Conservation (phyloP, 2,329 filamentous ascomycete species). For the Tolypocladium endophyticum region DNA sequence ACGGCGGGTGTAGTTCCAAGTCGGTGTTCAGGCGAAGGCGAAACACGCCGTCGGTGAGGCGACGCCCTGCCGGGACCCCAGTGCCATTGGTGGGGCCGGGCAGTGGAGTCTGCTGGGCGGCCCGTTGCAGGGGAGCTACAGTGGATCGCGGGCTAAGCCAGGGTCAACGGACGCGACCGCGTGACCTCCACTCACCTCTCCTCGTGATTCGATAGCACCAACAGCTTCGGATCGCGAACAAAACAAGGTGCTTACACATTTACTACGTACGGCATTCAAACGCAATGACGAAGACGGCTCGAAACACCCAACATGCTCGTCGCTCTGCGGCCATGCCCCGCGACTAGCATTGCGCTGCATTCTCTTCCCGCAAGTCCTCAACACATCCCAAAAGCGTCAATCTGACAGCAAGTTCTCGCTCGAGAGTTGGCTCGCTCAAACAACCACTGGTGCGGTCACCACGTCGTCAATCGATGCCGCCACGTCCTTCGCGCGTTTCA, state of each 20-base stretch:
- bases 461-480: neutral
- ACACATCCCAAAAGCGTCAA: no score
- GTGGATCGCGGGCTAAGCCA: neutral
- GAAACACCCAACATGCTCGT: neutral
- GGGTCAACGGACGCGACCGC: neutral
- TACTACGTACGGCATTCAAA: neutral
- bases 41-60: neutral
- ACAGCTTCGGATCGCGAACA: neutral
- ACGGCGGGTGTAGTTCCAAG: neutral
- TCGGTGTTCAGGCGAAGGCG: neutral
- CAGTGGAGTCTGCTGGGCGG: neutral
- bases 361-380: no score
- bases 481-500: neutral
- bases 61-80: neutral
- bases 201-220: neutral
- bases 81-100: neutral
- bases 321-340: neutral
- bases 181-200: neutral
- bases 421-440: neutral
- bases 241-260: no score
- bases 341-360: neutral
- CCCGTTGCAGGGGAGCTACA: neutral
- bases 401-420: no score
- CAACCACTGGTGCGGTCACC: neutral
- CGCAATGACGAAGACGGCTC: neutral